phyloP scores from a whole-genome alignment of 805 yeast species.

The Zygosaccharomyces lentus region DNA sequence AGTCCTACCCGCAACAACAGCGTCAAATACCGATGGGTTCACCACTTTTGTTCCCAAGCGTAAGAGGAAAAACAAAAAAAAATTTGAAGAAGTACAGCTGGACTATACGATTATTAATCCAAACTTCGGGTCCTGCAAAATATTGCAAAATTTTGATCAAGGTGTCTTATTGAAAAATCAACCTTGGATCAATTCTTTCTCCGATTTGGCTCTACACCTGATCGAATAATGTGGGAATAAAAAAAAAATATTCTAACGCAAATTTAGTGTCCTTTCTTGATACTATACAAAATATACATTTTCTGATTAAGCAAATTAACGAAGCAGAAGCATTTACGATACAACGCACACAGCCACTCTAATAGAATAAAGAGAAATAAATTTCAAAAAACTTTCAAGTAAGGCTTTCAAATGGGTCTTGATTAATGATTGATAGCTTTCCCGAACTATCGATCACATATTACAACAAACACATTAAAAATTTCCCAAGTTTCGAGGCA shows the following conservation, averaged over 20 bases:
- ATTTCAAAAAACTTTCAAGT: no score
- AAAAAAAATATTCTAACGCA: not conserved
- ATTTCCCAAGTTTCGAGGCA: constrained; percentile 11
- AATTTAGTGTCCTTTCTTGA: not conserved
- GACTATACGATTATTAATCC: constrained; percentile 23
- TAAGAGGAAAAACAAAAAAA: constrained; percentile 18
- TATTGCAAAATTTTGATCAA: constrained; percentile 24
- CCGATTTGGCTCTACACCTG: constrained; percentile 47
- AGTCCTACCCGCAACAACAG: not conserved
- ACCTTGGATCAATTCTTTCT: constrained; percentile 49
- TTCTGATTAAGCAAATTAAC: not conserved
- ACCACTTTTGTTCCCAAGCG: constrained; percentile 23
- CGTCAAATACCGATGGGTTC: constrained; percentile 19
- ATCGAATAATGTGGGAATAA: constrained; percentile 13
- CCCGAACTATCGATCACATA: constrained; percentile 8
- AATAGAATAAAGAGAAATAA: not conserved
- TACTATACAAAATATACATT: constrained; percentile 5
- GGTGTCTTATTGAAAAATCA: constrained; percentile 22
- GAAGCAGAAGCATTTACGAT: not conserved
- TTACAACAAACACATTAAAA: constrained; percentile 1
- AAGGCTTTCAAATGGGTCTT: no score
- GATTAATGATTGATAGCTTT: constrained; percentile 5
- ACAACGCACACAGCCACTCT: not conserved
- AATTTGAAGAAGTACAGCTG: constrained; percentile 15
- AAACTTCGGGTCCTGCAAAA: constrained; percentile 18